A percentile compares a stretch with the other conserved stretches of the same genome.
These are phyloP conservation scores for Aspergillus fructus DNA, from an alignment of 2,329 filamentous ascomycete genomes.

Conservation along the genomic window DNA sequence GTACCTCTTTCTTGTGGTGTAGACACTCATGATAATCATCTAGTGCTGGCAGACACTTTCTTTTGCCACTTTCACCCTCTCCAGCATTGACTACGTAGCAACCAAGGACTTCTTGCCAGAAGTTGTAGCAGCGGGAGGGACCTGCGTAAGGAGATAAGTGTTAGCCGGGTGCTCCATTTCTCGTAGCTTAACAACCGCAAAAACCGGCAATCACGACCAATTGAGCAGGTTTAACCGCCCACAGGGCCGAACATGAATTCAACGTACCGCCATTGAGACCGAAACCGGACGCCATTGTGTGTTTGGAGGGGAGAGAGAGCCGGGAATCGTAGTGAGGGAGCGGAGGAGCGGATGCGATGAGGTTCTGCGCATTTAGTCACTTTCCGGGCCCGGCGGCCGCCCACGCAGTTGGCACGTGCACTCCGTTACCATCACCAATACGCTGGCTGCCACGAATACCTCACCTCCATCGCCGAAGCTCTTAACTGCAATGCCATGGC, in stretches of 20 bases:
- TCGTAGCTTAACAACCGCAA: slow-evolving; percentile 16
- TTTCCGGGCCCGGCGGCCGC: slow-evolving; percentile 14
- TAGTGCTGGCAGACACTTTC: slow-evolving; percentile 78
- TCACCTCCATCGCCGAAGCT: slow-evolving; percentile 22
- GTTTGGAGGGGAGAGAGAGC: slow-evolving; percentile 16
- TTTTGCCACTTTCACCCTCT: slow-evolving; percentile 77
- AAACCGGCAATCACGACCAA: slow-evolving; percentile 12
- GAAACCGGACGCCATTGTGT: slow-evolving; percentile 52
- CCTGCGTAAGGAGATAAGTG: slow-evolving; percentile 44
- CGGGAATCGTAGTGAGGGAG: slow-evolving; percentile 21
- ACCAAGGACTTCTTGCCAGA: slow-evolving; percentile 98
- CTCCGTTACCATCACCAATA: slow-evolving; percentile 7
- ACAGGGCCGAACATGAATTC: not conserved
- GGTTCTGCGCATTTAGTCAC: slow-evolving; percentile 27
- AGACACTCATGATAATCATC: slow-evolving; percentile 99
- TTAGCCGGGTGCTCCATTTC: slow-evolving; percentile 24
- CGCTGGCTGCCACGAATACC: slow-evolving; percentile 24
- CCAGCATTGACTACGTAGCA: slow-evolving; percentile 96
- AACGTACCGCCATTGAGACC: slow-evolving; percentile 56
- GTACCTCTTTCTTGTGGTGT: slow-evolving; percentile 98
- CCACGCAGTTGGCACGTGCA: slow-evolving; percentile 20
- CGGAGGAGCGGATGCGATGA: slow-evolving; percentile 29
- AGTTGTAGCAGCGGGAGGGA: slow-evolving; percentile 87
- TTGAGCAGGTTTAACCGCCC: slow-evolving; percentile 5
- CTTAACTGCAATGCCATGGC: slow-evolving; percentile 34